Evolutionary conservation across 1,284 basidiomycete genomes (phyloP).

Genomic region (Ustilago bromivora): DNA sequence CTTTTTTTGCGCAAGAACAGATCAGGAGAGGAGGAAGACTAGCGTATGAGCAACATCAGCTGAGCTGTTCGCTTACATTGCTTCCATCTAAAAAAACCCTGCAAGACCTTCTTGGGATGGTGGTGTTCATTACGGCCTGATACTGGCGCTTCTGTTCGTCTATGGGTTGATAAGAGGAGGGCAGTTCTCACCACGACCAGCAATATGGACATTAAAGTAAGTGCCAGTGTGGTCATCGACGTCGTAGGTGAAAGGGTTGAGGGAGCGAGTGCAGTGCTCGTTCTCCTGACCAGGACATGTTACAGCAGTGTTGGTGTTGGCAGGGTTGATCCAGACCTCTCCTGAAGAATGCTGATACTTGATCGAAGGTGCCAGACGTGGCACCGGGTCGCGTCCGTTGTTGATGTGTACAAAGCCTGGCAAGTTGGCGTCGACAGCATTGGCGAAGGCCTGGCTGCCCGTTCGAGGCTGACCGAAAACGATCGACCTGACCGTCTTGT

Average conservation of each 20-base stretch:
- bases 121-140: neutral
- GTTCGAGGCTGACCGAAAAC: conserved; percentile 59
- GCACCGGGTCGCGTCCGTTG: conserved; percentile 56
- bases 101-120: neutral
- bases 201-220: conserved; percentile 64
- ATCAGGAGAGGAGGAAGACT: conserved; percentile 20
- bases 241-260: conserved; percentile 34
- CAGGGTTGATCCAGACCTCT: conserved; percentile 61
- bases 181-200: conserved; percentile 47
- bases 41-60: neutral
- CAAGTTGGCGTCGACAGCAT: conserved; percentile 52
- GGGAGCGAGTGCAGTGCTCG: conserved; percentile 53
- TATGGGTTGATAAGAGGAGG: conserved; percentile 33
- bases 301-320: conserved; percentile 45
- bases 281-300: conserved; percentile 66
- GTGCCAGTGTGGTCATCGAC: conserved; percentile 57
- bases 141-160: neutral
- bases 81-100: conserved; percentile 2
- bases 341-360: conserved; percentile 55
- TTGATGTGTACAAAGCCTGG: conserved; percentile 55
- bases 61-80: neutral
- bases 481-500: conserved; percentile 35
- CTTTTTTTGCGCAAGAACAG: neutral
- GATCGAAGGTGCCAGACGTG: conserved; percentile 49
- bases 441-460: conserved; percentile 54